phyloP scores from a whole-genome alignment of 2,329 filamentous ascomycete genomes.

The Aureobasidium sp. region DNA sequence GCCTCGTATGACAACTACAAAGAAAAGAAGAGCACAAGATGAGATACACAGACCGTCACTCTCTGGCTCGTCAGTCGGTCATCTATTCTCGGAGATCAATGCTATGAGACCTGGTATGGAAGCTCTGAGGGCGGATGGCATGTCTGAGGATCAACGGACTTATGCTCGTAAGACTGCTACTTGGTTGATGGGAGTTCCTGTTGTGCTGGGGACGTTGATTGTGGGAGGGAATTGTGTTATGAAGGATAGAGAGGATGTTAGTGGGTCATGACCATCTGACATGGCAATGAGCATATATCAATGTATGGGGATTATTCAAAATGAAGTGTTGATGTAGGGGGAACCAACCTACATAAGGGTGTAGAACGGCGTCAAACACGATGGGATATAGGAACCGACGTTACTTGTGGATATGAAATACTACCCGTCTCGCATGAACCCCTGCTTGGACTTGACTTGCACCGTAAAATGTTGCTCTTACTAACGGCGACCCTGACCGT shows the following conservation, averaged over 20 bases:
- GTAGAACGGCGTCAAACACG: background rate
- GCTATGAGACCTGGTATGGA: constrained; percentile 34
- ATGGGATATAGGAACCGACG: background rate
- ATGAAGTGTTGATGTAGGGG: too few species aligned
- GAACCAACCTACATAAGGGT: too few species aligned
- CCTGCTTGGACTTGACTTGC: background rate
- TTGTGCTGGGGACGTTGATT: constrained; percentile 25
- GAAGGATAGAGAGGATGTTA: background rate
- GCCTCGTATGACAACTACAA: background rate
- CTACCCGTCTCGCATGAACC: constrained; percentile 10
- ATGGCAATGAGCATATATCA: too few species aligned
- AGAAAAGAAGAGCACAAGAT: background rate
- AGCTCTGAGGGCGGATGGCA: constrained; percentile 28
- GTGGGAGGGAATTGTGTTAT: constrained; percentile 22
- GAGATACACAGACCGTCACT: constrained; percentile 31
- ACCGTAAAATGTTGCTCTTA: background rate
- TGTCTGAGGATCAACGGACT: constrained; percentile 32
- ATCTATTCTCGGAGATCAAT: constrained; percentile 33
- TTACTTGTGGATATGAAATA: constrained; percentile 1
- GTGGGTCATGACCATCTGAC: background rate
- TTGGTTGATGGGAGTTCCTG: constrained; percentile 28
- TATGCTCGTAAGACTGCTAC: constrained; percentile 26
- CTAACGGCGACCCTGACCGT: background rate
- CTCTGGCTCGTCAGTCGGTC: constrained; percentile 32
- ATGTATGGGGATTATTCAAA: too few species aligned